A percentile compares a stretch with the other conserved stretches of the same genome.
These are phyloP conservation scores for Saccharomyces hybrid DNA, from an alignment of 1,139 yeast genomes.

Conservation along the genomic window DNA sequence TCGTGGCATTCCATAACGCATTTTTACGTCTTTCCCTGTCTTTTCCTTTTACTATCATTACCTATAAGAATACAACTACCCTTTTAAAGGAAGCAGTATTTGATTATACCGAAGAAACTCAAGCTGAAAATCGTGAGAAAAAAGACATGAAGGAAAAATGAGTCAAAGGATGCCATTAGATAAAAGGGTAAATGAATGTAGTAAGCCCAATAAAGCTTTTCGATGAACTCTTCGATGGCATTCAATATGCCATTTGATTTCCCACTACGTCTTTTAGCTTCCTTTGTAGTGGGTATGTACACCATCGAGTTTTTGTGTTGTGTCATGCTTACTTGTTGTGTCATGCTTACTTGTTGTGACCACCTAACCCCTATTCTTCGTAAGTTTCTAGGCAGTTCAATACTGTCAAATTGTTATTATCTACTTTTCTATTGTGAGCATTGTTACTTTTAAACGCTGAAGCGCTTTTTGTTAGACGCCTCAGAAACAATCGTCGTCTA, in stretches of 20 bases:
- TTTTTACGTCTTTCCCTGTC: neutral
- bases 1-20: neutral
- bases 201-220: slow-evolving; percentile 36
- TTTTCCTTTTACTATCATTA: neutral
- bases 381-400: neutral
- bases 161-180: slow-evolving; percentile 36
- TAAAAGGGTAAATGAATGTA: slow-evolving; percentile 38
- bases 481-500: neutral
- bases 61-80: neutral
- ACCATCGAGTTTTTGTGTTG: slow-evolving; percentile 8
- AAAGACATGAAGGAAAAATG: slow-evolving; percentile 33
- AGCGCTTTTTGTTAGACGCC: neutral
- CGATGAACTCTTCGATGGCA: slow-evolving; percentile 16
- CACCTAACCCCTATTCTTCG: neutral
- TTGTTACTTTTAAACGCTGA: neutral
- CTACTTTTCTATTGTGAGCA: neutral
- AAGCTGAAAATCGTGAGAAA: slow-evolving; percentile 31
- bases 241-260: slow-evolving; percentile 9
- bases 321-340: neutral
- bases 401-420: neutral
- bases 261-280: slow-evolving; percentile 7
- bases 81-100: slow-evolving; percentile 18
- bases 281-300: slow-evolving; percentile 14
- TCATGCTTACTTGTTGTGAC: neutral
- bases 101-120: slow-evolving; percentile 28